Evolutionary conservation across 169 alveolate genomes (phyloP).

Genomic region (Cryptosporidium xiaoi): DNA sequence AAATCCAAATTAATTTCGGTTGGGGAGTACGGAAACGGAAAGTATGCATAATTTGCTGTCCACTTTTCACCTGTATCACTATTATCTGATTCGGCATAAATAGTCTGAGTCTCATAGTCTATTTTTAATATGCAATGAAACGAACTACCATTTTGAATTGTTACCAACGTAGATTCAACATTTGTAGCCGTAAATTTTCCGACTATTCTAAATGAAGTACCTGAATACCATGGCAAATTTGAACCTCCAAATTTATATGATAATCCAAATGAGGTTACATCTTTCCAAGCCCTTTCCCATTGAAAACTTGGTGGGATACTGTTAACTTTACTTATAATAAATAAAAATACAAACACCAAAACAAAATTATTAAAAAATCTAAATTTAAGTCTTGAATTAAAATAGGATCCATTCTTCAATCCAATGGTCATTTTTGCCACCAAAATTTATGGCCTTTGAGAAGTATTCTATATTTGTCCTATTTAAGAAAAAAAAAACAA

Average conservation of each 20-base stretch:
- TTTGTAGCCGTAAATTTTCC: slow-evolving; percentile 40
- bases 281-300: slow-evolving; percentile 67
- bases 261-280: slow-evolving; percentile 34
- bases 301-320: slow-evolving; percentile 57
- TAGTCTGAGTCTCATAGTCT: slow-evolving; percentile 39
- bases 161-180: slow-evolving; percentile 31
- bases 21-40: slow-evolving; percentile 60
- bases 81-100: slow-evolving; percentile 30
- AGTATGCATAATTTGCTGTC: slow-evolving; percentile 30
- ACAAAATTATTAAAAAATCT: no score
- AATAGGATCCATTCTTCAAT: no score
- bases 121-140: slow-evolving; percentile 40
- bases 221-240: slow-evolving; percentile 58
- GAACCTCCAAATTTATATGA: slow-evolving; percentile 17
- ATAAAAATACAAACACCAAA: no score
- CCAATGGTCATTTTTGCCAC: no score
- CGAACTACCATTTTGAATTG: slow-evolving; percentile 52
- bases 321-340: no score
- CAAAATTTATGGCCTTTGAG: no score
- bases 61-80: slow-evolving; percentile 11
- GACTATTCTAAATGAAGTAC: slow-evolving; percentile 58
- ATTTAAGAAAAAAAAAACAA: no score
- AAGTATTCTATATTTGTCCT: no score
- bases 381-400: no score
- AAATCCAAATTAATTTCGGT: slow-evolving; percentile 21